Evolutionary conservation across 495 filamentous ascomycete species (phyloP).

Genomic region (Hyaloscypha hepaticicola): DNA sequence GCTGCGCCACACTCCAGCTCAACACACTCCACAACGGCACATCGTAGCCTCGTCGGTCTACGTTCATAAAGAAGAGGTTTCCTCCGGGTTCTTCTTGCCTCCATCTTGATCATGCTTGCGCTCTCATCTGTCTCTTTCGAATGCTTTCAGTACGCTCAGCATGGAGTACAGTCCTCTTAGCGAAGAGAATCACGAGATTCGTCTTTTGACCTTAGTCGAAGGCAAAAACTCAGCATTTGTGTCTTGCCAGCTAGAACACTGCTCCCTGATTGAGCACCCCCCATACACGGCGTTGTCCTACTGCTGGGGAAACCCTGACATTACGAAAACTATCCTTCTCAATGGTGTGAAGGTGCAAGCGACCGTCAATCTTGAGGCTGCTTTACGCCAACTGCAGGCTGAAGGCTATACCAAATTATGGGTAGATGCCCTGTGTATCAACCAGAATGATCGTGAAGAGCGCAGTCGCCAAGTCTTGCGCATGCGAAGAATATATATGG

Average conservation of each 20-base stretch:
- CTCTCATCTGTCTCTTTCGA: no score
- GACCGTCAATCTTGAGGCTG: slow-evolving; percentile 20
- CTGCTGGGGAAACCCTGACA: slow-evolving; percentile 18
- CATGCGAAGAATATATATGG: slow-evolving; percentile 31
- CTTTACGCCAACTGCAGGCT: slow-evolving; percentile 22
- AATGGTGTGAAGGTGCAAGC: slow-evolving; percentile 3
- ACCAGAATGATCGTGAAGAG: slow-evolving; percentile 29
- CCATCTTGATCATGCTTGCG: no score
- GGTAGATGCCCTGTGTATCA: slow-evolving; percentile 39
- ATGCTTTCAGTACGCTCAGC: no score
- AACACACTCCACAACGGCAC: no score
- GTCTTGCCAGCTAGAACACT: slow-evolving; percentile 4
- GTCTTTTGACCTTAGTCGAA: slow-evolving; percentile 10
- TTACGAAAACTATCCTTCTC: slow-evolving; percentile 18
- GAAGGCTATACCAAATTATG: slow-evolving; percentile 17
- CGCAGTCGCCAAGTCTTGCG: slow-evolving; percentile 25
- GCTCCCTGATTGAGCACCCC: slow-evolving; percentile 4
- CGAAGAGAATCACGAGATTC: slow-evolving; percentile 16
- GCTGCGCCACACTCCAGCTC: no score
- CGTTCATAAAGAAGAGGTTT: no score
- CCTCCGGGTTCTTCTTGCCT: no score
- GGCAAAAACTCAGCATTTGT: no score
- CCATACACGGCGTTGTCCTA: slow-evolving; percentile 20
- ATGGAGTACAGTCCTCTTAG: slow-evolving; percentile 10
- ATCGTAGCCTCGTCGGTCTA: no score